Percentiles rank a stretch among this genome's conserved stretches.
These are phyloP conservation scores for Gossypium lobatum DNA, from an alignment of 441 rosid genomes.

Conservation along the genomic window DNA sequence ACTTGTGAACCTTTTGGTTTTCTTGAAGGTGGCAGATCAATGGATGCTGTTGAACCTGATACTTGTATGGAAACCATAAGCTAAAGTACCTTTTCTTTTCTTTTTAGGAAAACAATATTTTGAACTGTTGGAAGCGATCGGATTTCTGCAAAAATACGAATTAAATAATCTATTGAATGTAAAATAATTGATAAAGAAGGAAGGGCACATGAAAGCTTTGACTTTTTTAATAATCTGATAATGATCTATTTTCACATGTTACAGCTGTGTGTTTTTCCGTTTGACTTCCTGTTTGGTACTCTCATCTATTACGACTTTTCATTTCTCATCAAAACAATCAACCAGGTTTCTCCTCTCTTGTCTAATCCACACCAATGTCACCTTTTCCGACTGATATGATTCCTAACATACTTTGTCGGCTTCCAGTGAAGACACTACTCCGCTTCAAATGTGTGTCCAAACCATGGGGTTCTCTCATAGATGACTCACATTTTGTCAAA, in stretches of 20 bases:
- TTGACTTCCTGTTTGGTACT: background rate
- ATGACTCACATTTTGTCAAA: background rate
- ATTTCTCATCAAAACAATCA: background rate
- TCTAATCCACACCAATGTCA: background rate
- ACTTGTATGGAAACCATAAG: too few species aligned
- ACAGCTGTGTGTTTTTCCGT: background rate
- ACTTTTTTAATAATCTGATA: background rate
- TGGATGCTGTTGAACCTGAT: background rate
- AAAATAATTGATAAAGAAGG: background rate
- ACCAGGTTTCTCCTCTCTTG: background rate
- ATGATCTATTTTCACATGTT: background rate
- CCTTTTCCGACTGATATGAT: background rate
- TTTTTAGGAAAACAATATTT: too few species aligned
- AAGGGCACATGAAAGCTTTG: background rate
- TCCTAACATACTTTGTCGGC: background rate
- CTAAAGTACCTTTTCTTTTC: too few species aligned
- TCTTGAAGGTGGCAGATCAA: background rate
- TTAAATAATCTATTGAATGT: too few species aligned
- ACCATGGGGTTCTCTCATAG: background rate
- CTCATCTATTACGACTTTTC: background rate
- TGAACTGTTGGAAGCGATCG: too few species aligned
- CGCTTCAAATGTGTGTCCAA: slow-evolving; percentile 4
- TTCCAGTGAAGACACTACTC: background rate
- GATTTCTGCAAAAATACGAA: too few species aligned
- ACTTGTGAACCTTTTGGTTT: background rate